These are phyloP conservation scores for Scheffersomyces insectosa DNA, from an alignment of 1,139 yeast species.

Conservation along the genomic window DNA sequence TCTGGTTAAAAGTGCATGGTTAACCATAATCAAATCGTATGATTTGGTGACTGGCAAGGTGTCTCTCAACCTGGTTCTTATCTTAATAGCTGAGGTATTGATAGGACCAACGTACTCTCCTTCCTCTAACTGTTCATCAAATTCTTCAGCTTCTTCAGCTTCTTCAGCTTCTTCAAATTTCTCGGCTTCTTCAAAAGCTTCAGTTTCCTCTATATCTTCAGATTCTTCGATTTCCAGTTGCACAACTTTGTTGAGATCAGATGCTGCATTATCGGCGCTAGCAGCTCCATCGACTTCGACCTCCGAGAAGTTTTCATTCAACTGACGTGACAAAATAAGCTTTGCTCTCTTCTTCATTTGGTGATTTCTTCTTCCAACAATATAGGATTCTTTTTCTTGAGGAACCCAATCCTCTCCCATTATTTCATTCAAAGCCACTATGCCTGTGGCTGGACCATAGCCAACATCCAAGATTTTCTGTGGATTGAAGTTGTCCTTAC, in stretches of 20 bases:
- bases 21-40: slow-evolving; percentile 84
- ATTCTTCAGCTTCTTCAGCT: slow-evolving; percentile 6
- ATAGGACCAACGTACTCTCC: slow-evolving; percentile 55
- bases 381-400: slow-evolving; percentile 64
- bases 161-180: slow-evolving; percentile 1
- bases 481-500: slow-evolving; percentile 57
- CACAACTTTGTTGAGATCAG: slow-evolving; percentile 9
- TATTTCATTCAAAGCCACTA: slow-evolving; percentile 81
- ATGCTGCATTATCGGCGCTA: slow-evolving; percentile 14
- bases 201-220: slow-evolving; percentile 4
- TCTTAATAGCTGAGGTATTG: slow-evolving; percentile 53
- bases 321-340: slow-evolving; percentile 69
- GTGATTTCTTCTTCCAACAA: slow-evolving; percentile 59
- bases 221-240: slow-evolving; percentile 13
- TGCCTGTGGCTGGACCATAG: slow-evolving; percentile 91
- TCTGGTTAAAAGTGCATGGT: slow-evolving; percentile 71
- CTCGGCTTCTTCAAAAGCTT: slow-evolving; percentile 12
- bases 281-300: slow-evolving; percentile 16
- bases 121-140: slow-evolving; percentile 19
- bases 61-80: slow-evolving; percentile 54
- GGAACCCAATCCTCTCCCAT: slow-evolving; percentile 69
- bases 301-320: slow-evolving; percentile 43
- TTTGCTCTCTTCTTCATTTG: slow-evolving; percentile 84
- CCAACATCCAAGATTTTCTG: slow-evolving; percentile 74
- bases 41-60: slow-evolving; percentile 47